Evolutionary conservation across 2,329 filamentous ascomycete genomes (phyloP), one percentile per base, ranked within the genome.

Genomic region (Colletotrichum nymphaeae): DNA sequence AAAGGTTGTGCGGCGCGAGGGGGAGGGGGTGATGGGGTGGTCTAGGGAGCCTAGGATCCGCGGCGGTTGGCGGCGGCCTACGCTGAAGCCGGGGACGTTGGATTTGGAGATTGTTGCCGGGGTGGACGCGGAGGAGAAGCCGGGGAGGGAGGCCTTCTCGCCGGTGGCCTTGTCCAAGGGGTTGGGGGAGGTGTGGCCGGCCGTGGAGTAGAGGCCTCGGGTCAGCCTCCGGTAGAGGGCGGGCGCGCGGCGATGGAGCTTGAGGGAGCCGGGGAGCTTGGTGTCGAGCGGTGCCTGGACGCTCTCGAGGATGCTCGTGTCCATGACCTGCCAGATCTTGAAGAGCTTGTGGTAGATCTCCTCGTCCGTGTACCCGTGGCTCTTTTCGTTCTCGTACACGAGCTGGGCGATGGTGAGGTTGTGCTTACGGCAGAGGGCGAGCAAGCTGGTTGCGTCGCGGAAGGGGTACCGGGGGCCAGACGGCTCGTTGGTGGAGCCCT

Each of bases 341-440:
- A 85, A 83, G 12, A 87, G 65, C 76, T 86, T 88, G n/a, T 82
- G 77, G 65, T 82, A 81, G 55, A 88, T 87, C 22, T 87, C 85
- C 11, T 87, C 85, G 58, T 88, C 85, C 0, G 84, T 85, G 68
- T 87, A 87, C 9, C 86, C 86, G 5, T 86, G 82, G 75, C 86
- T 86, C 79, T 86, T 88, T 73, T 88, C 86, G 65, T 88, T 88
- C 77, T 88, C 86, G 69, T 87, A 88, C 4, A 88, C 86, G 35
- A 88, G 75, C 75, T 88, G 86, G 1, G 86, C 86, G 32, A 88
- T 88, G 4, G 86, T 88, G 7, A 88, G 78, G 67, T 88, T 88
- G 77, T 88, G 84, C 74, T 86, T 85, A 62, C 84, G 82, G 69
- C 86, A 88, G 2, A 88, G 77, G 4, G 83, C 81, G 56, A 88